phyloP scores from a whole-genome alignment of 257 asterid species.

The Eustoma russellianum region DNA sequence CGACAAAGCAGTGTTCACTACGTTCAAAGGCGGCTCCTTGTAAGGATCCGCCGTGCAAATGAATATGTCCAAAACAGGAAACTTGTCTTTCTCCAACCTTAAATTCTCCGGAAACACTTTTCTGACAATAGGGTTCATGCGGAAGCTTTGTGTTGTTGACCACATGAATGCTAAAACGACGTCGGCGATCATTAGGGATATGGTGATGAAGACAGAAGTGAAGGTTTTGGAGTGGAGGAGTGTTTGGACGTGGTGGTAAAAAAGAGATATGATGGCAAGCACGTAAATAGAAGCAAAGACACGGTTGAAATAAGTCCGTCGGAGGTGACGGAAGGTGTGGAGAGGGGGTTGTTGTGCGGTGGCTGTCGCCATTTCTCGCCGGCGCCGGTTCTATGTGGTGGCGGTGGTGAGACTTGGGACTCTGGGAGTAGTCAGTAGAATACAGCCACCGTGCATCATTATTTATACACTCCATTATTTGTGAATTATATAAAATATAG shows the following conservation, averaged over 20 bases:
- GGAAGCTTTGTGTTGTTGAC: slow-evolving; percentile 44
- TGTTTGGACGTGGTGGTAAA: slow-evolving; percentile 36
- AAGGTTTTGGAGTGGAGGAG: slow-evolving; percentile 28
- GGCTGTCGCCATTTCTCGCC: slow-evolving; percentile 4
- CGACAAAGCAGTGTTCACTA: slow-evolving; percentile 61
- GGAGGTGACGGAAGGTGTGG: slow-evolving; percentile 29
- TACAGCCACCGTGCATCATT: too few relatives aligned
- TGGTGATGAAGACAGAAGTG: slow-evolving; percentile 19
- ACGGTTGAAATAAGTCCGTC: slow-evolving; percentile 45
- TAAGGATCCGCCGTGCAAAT: slow-evolving; percentile 78
- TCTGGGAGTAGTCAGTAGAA: too few relatives aligned
- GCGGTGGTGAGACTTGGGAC: too few relatives aligned
- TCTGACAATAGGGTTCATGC: slow-evolving; percentile 53
- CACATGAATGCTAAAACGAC: slow-evolving; percentile 55
- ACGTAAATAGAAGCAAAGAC: slow-evolving; percentile 44
- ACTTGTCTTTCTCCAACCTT: slow-evolving; percentile 18
- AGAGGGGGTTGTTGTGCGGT: slow-evolving; percentile 24
- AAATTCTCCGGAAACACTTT: slow-evolving; percentile 31
- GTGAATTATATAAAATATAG: too few relatives aligned
- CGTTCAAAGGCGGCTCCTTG: slow-evolving; percentile 59
- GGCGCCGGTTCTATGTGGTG: too few relatives aligned
- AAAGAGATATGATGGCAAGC: slow-evolving; percentile 27
- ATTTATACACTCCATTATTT: too few relatives aligned
- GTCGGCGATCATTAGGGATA: slow-evolving; percentile 42
- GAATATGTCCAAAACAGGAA: slow-evolving; percentile 53